Evolutionary conservation across 768 basidiomycete genomes (phyloP), one percentile per base, ranked within the genome.

Genomic region (Rhodotorula toruloides): DNA sequence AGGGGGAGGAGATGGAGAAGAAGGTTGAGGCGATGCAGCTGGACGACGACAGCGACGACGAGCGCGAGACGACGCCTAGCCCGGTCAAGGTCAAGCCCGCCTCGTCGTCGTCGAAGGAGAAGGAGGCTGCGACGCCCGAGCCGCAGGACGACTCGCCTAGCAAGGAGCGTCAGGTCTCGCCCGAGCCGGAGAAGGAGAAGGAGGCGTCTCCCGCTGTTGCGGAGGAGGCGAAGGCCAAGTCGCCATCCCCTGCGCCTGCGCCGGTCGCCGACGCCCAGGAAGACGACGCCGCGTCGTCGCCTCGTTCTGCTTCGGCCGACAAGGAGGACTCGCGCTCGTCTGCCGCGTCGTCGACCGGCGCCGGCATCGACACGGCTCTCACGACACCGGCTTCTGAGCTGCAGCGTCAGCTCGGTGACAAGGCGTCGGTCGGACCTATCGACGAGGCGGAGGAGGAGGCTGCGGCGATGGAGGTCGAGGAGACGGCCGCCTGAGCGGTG

Each of bases 341-440:
- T 27, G 10, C 9, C 17, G 27, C 54, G 36, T 12, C 21, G 34
- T 22, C 39, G 43, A 54, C 1, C 27, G 54, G 10, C 32, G 60
- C 40, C 22, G 42, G 14, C 12, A 9, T 32, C 31, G 39, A 7
- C 42, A 63, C 54, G 34, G 62, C 44, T 7, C 25, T 46, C 31
- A 63, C 62, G 14, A 63, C 62, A 2, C 62, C 62, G 7, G 55
- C 47, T 11, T 37, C 43, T 40, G 62, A 63, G 46, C 39, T 56
- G 6, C 3, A 25, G 16, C 32, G 29, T 10, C 54, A 34, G 29
- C 47, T 56, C 31, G 61, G 42, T 39, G 42, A 11, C n/a, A n/a
- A n/a, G n/a, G n/a, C n/a, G n/a, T n/a, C n/a, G n/a, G n/a, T n/a
- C n/a, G n/a, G n/a, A n/a, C n/a, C n/a, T n/a, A n/a, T n/a, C 54